phyloP scores from a whole-genome alignment of 2,329 filamentous ascomycete species.

The Gyromitra esculenta region DNA sequence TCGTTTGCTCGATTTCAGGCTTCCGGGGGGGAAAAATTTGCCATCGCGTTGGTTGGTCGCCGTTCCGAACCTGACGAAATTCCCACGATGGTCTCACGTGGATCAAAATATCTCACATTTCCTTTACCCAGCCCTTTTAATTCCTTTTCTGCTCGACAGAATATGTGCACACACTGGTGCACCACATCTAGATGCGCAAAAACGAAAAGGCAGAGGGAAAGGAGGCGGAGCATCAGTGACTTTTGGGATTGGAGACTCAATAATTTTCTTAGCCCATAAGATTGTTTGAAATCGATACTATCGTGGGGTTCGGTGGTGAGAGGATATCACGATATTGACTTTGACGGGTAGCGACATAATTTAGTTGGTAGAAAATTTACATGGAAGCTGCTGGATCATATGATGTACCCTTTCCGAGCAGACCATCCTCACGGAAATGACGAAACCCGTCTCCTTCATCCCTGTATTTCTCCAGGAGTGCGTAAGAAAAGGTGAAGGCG shows the following conservation, averaged over 20 bases:
- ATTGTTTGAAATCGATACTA: conserved; percentile 30
- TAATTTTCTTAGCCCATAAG: conserved; percentile 19
- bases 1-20: conserved; percentile 34
- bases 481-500: conserved; percentile 16
- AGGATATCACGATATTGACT: conserved; percentile 16
- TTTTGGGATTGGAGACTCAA: conserved; percentile 28
- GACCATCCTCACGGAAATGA: conserved; percentile 42
- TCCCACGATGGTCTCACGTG: conserved; percentile 46
- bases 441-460: conserved; percentile 39
- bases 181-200: conserved; percentile 26
- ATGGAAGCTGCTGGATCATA: conserved; percentile 42
- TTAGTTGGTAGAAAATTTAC: conserved; percentile 37
- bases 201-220: conserved; percentile 10
- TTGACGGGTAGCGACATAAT: conserved; percentile 39
- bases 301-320: conserved; percentile 10
- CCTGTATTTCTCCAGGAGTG: conserved; percentile 25
- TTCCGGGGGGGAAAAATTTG: neutral
- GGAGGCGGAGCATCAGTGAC: conserved; percentile 32
- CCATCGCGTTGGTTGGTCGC: conserved; percentile 30
- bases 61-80: conserved; percentile 38
- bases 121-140: conserved; percentile 16
- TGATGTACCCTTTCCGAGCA: conserved; percentile 24
- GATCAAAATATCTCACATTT: conserved; percentile 46
- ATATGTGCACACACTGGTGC: conserved; percentile 7
- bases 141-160: conserved; percentile 24